Base-by-base conservation (phyloP, 1,284 basidiomycete genomes). In the Trametes versicolor region DNA sequence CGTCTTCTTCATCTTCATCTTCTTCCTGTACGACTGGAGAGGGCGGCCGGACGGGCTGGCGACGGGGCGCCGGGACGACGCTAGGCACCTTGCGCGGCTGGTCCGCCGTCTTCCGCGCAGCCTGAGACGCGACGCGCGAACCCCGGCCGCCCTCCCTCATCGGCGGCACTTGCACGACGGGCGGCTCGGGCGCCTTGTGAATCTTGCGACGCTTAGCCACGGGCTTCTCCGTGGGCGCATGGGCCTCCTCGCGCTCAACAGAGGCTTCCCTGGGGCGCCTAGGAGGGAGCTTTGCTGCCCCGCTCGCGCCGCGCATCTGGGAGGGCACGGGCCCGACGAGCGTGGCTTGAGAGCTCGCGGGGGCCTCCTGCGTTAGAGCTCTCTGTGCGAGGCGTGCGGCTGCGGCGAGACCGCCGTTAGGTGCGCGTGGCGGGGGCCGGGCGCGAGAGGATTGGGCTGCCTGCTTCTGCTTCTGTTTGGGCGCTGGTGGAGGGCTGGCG, bases 291-390 rank as follows among this genome's bases (percentile, higher is more conserved):
- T 39, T 56, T 19, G 61, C 54, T 13, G 54, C 54, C 0, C 2
- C 21, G 36, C n/a, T 19, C 29, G 34, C 54, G 19, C 48, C 52
- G 25, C 57, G 59, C 41, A 58, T 47, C 21, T 66, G 71, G 6
- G 70, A 54, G 17, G 66, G 56, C 21, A 58, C 66, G 3, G 66
- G 61, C 2, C 55, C 65, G 27, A 74, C 72, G 12, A 74, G 67
- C 4, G 72, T 74, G 17, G 64, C 68, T 36, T 74, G 72, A 1
- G 72, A 71, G 48, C 71, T 72, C 68, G 68, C 68, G 4, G 69
- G 69, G 0, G 62, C 36, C 29, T 65, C 52, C 9, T 25, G 25
- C 48, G 27, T 25, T 5, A 25, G 48, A 1, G 7, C 21, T 48
- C 13, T 23, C 37, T 39, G 37, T 4, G 21, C 23, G 3, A 10